Base-by-base conservation (phyloP, 2,329 filamentous ascomycete genomes). In the Septoria linicola region DNA sequence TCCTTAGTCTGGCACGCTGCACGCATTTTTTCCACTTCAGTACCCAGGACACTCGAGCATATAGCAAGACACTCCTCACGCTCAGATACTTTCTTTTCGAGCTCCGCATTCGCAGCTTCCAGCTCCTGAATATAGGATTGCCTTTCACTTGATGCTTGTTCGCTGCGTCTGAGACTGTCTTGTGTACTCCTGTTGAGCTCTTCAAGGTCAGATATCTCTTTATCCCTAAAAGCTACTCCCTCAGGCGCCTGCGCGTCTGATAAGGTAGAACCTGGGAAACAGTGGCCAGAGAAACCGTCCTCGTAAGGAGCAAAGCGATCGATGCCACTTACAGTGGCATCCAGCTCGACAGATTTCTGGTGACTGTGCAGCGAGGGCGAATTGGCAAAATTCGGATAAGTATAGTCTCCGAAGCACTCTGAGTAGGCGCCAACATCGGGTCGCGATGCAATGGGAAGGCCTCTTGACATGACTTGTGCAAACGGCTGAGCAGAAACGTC, bases 181-280 rank as follows among this genome's bases (percentile, higher is more conserved):
- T 59, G 52, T 13, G 53, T 40, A 17, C 21, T 42, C 25, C 53
- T 44, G 41, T 59, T 53, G 17, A 57, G 51, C 20, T 60, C 58
- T 49, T 60, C 56, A 6, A 60, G 51, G 31, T 49, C 49, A 34
- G 53, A 49, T 27, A 66, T 63, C 41, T 66, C 63, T 14, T 55
- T 53, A 44, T 66, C 61, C 40, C 63, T 48, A 35, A 64, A 66
- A 13, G 58, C 62, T 8, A 63, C 57, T 14, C 62, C 55, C 50
- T 37, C 17, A 21, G 25, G 20, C 21, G 23, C 36, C n/a, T 25
- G 23, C 23, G 34, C 4, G 3, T 48, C 19, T 41, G 13, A 16
- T 34, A 25, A 8, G 23, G 21, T 8, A 16, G 23, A 3, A 17
- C 6, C 10, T 8, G 30, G 27, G 6, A 34, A 39, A 5, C 16